Evolutionary conservation across 805 yeast species (phyloP).

Genomic region (Saturnispora besseyi): DNA sequence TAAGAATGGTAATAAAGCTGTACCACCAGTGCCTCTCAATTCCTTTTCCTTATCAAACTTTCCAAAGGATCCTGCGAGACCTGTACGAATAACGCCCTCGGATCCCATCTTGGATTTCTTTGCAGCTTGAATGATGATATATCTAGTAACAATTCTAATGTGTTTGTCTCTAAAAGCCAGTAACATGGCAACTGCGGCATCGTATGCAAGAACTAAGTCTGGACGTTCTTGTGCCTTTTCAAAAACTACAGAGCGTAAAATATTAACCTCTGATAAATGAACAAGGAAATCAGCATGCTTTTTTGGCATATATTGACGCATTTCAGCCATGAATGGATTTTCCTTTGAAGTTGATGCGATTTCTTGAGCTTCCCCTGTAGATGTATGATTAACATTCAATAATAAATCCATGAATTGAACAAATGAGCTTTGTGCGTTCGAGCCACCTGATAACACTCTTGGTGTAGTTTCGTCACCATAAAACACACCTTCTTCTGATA

Average conservation of each 20-base stretch:
- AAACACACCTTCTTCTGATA: conserved; percentile 55
- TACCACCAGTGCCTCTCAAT: conserved; percentile 88
- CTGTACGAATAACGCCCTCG: conserved; percentile 39
- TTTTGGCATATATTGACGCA: conserved; percentile 88
- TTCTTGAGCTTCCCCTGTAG: conserved; percentile 44
- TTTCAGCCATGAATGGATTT: conserved; percentile 60
- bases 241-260: conserved; percentile 56
- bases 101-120: conserved; percentile 45
- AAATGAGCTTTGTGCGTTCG: conserved; percentile 87
- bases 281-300: conserved; percentile 68
- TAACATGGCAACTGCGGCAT: conserved; percentile 83
- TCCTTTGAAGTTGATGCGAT: conserved; percentile 15
- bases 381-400: conserved; percentile 65
- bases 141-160: conserved; percentile 85
- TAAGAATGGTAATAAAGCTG: conserved; percentile 80
- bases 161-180: conserved; percentile 87
- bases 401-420: conserved; percentile 80
- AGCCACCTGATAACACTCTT: conserved; percentile 72
- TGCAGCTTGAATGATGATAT: conserved; percentile 72
- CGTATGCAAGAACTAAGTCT: conserved; percentile 64
- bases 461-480: conserved; percentile 60
- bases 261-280: conserved; percentile 48
- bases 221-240: conserved; percentile 32
- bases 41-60: conserved; percentile 36
- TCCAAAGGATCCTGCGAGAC: conserved; percentile 40